Conservation (phyloP, 1,139 yeast species). For the Kodamaea sp. region DNA sequence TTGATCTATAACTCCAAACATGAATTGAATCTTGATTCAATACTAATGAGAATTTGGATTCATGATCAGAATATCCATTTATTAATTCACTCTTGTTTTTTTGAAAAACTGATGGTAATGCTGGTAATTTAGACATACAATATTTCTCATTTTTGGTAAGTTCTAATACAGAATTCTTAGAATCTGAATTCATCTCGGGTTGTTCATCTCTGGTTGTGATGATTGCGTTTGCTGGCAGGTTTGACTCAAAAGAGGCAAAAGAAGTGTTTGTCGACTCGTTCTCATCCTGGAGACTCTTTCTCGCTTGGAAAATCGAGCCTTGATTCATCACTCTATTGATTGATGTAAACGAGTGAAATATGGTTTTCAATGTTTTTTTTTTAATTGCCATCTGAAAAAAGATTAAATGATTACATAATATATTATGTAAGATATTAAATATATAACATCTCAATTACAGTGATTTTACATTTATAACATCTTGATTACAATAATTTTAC, state of each 20-base stretch:
- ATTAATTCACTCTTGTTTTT: slow-evolving; percentile 18
- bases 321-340: slow-evolving; percentile 1
- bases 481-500: too few relatives aligned
- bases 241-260: not conserved
- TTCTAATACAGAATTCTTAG: slow-evolving; percentile 29
- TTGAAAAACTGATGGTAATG: slow-evolving; percentile 46
- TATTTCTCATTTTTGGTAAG: slow-evolving; percentile 60
- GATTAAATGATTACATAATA: too few relatives aligned
- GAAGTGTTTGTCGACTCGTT: not conserved
- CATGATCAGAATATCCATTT: slow-evolving; percentile 53
- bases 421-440: too few relatives aligned
- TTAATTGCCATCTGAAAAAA: too few relatives aligned
- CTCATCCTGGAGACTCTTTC: slow-evolving; percentile 1
- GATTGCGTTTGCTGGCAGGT: not conserved
- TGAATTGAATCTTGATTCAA: slow-evolving; percentile 49
- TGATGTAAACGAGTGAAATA: not conserved
- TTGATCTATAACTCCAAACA: slow-evolving; percentile 69
- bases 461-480: too few relatives aligned
- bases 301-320: slow-evolving; percentile 5
- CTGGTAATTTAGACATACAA: slow-evolving; percentile 58
- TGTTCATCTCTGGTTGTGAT: not conserved
- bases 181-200: too few relatives aligned
- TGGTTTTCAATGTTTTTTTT: too few relatives aligned
- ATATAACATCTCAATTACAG: too few relatives aligned
- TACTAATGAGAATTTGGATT: slow-evolving; percentile 53